phyloP scores from a whole-genome alignment of 306 rosid genomes.

The Carpinus viminea region DNA sequence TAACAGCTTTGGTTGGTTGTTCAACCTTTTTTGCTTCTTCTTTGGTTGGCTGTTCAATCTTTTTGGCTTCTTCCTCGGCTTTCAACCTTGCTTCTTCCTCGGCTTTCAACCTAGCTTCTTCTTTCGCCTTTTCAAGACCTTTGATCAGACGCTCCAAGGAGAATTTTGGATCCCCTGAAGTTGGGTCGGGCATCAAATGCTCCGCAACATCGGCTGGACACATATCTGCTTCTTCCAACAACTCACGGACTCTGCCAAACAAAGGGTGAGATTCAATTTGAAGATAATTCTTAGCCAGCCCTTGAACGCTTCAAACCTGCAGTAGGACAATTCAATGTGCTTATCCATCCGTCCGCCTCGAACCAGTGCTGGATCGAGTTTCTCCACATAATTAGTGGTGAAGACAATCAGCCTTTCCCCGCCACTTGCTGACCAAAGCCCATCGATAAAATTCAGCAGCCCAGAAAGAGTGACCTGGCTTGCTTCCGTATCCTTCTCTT shows the following conservation, averaged over 20 bases:
- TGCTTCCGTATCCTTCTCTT: slow-evolving; percentile 34
- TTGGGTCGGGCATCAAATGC: slow-evolving; percentile 70
- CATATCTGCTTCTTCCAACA: slow-evolving; percentile 42
- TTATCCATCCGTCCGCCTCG: slow-evolving; percentile 89
- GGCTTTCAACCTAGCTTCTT: slow-evolving; percentile 26
- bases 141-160: slow-evolving; percentile 46
- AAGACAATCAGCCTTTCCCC: slow-evolving; percentile 76
- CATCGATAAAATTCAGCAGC: slow-evolving; percentile 77
- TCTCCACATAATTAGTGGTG: slow-evolving; percentile 79
- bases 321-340: slow-evolving; percentile 68
- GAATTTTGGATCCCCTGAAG: slow-evolving; percentile 29
- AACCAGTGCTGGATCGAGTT: slow-evolving; percentile 80
- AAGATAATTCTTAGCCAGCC: slow-evolving; percentile 64
- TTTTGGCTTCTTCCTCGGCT: slow-evolving; percentile 1
- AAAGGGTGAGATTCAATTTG: slow-evolving; percentile 46
- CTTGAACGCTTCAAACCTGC: slow-evolving; percentile 69
- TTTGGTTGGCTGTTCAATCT: slow-evolving; percentile 4
- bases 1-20: background rate
- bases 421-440: slow-evolving; percentile 80
- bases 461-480: slow-evolving; percentile 73
- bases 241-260: slow-evolving; percentile 31
- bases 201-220: slow-evolving; percentile 94
- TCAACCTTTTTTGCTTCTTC: slow-evolving; percentile 34
- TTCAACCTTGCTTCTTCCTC: slow-evolving; percentile 29
- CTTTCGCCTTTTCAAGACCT: slow-evolving; percentile 50